Base-by-base conservation (phyloP, 495 filamentous ascomycete species). In the Trichocladium uniseriatum region DNA sequence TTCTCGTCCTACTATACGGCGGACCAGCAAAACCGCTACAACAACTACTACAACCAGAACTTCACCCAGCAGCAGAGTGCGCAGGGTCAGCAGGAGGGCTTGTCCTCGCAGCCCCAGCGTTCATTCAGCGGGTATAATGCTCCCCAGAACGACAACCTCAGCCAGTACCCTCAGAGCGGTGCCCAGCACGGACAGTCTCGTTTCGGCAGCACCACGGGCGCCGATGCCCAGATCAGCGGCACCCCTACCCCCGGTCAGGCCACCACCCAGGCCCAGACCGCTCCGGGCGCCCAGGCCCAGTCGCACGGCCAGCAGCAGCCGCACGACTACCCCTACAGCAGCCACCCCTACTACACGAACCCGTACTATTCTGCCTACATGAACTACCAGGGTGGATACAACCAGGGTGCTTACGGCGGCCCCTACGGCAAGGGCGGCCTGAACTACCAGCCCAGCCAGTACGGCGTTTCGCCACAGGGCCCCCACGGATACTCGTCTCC, bases 1-100 rank as follows among this genome's bases (percentile, higher is more conserved):
- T 91, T 83, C 56, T 86, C 86, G 16, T 82, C 83, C 0, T 94
- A 95, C 71, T 92, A 95, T 58, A 84, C 85, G 3, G 79, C 83
- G n/a, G 86, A 90, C 52, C 79, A 84, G 42, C 84, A 87, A 59
- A 73, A 70, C 48, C 81, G 89, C 65, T 77, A 79, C 52, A 84
- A 82, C 66, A 84, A 82, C 66, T 89, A 86, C 65, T 92, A 95
- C 59, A 72, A 76, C 14, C 76, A 80, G 44, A 72, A 74, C 46
- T 94, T 89, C 65, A 79, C 75, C 32, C 84, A 87, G 59, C 82
- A 86, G 54, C 75, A 80, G 53, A 72, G 63, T 29, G 68, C 65
- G 8, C 74, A 82, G 51, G 72, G 64, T 35, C 79, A 80, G 48
- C 90, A 94, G 66, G 91, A 96, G 55, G 79, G 79, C 44, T 70